Conservation (phyloP, 176 grass and related monocot species). For the Aegilops speltoides region DNA sequence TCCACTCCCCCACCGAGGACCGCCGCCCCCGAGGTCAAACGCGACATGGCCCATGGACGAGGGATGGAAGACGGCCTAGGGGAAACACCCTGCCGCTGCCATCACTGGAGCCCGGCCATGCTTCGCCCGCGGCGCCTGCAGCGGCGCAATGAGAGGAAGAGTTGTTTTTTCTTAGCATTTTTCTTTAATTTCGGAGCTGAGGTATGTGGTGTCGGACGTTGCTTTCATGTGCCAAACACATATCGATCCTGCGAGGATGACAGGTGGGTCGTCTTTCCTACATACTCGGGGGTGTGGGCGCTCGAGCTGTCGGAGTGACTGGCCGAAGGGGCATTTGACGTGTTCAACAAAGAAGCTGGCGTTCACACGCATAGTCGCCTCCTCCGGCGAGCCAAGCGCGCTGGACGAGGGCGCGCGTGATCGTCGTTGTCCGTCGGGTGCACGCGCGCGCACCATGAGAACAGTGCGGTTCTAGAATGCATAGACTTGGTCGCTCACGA, state of each 20-base stretch:
- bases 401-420: not conserved
- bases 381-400: slow-evolving; percentile 26
- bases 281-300: not conserved
- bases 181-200: not conserved
- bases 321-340: not conserved
- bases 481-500: slow-evolving; percentile 12
- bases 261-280: not conserved
- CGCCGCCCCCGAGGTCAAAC: no score
- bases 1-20: no score
- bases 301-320: not conserved
- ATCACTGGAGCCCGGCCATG: no score
- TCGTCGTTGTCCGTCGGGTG: slow-evolving; percentile 45
- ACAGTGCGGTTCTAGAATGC: slow-evolving; percentile 49
- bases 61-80: no score
- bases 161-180: no score
- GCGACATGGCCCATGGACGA: no score
- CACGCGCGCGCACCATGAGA: slow-evolving; percentile 52
- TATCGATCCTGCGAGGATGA: not conserved
- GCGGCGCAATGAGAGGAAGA: no score
- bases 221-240: not conserved
- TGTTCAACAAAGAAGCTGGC: slow-evolving; percentile 15
- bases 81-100: no score
- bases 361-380: slow-evolving; percentile 19
- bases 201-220: not conserved
- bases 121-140: no score